A percentile compares a stretch with the other conserved stretches of the same genome.
Conservation (phyloP, 352 stramenopile genomes). For the Globisporangium yorkense region DNA sequence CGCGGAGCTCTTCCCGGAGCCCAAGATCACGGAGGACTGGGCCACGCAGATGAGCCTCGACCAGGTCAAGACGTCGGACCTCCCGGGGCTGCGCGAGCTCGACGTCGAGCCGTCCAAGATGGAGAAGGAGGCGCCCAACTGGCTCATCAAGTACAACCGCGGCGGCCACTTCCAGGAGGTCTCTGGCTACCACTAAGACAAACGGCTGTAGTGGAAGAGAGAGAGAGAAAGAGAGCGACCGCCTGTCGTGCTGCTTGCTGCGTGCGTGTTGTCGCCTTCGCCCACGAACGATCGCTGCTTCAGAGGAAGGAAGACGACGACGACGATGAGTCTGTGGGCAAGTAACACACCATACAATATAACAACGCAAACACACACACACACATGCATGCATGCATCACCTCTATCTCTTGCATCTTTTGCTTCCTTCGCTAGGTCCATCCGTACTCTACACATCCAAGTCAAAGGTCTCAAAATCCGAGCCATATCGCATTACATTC, state of each 20-base stretch:
- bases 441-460: too few species aligned
- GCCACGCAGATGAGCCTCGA: constrained; percentile 70
- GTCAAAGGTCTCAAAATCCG: too few species aligned
- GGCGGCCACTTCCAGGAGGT: constrained; percentile 94
- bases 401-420: too few species aligned
- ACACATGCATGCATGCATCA: too few species aligned
- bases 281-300: not conserved
- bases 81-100: constrained; percentile 74
- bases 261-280: not conserved
- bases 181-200: constrained; percentile 74
- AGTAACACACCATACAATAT: not conserved
- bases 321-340: not conserved
- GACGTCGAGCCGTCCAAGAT: constrained; percentile 89
- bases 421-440: too few species aligned
- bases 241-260: not conserved
- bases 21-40: constrained; percentile 78
- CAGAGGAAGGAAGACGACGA: not conserved
- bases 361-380: not conserved
- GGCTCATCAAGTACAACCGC: constrained; percentile 92
- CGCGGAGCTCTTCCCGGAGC: constrained; percentile 78
- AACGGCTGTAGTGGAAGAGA: not conserved
- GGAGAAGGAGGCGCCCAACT: constrained; percentile 94
- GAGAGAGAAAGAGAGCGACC: too few species aligned
- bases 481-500: not conserved
- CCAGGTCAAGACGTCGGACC: constrained; percentile 77